These are phyloP conservation scores for Penicillium sp. DNA, from an alignment of 2,329 filamentous ascomycete genomes.

Conservation along the genomic window DNA sequence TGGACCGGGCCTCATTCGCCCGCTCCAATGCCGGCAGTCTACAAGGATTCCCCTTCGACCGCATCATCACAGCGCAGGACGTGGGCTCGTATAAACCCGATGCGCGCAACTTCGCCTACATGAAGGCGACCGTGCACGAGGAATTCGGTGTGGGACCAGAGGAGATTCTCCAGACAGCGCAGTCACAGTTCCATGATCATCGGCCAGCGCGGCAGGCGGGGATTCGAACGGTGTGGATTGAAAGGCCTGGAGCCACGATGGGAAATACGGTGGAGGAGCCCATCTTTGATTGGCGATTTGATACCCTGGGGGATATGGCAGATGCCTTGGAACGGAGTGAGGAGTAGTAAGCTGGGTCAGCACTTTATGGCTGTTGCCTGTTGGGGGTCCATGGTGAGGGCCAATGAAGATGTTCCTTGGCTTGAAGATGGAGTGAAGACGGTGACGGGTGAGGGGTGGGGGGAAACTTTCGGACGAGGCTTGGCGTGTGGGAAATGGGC, in stretches of 20 bases:
- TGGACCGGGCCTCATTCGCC: conserved; percentile 60
- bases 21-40: conserved; percentile 58
- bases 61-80: conserved; percentile 72
- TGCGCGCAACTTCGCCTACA: conserved; percentile 67
- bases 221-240: conserved; percentile 70
- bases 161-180: conserved; percentile 70
- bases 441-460: background rate
- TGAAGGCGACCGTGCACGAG: conserved; percentile 60
- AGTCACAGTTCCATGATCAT: conserved; percentile 72
- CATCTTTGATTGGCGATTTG: conserved; percentile 63
- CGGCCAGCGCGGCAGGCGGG: conserved; percentile 66
- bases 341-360: background rate
- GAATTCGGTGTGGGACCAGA: conserved; percentile 64
- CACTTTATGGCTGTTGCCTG: conserved; percentile 10
- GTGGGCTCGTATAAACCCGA: conserved; percentile 76
- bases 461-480: background rate
- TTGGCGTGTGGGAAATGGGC: conserved; percentile 1
- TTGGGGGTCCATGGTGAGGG: background rate
- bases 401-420: background rate
- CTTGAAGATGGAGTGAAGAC: background rate
- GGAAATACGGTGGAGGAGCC: conserved; percentile 46
- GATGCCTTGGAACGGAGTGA: conserved; percentile 46
- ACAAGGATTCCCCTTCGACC: conserved; percentile 62
- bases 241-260: conserved; percentile 50
- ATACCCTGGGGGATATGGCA: conserved; percentile 66